Evolutionary conservation across 441 rosid genomes (phyloP).

Genomic region (Gossypium davidsonii): DNA sequence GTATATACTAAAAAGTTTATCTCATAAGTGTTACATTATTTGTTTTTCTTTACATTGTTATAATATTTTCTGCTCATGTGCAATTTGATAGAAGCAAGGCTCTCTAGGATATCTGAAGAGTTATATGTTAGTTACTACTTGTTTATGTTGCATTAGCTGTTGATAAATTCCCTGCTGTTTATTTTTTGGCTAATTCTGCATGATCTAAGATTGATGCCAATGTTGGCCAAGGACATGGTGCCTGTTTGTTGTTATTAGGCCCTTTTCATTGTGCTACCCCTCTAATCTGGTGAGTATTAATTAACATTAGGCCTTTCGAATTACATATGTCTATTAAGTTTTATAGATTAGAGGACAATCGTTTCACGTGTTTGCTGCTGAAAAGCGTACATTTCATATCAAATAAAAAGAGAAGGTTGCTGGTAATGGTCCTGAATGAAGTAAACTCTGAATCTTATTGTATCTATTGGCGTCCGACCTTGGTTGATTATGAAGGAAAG

Average conservation of each 20-base stretch:
- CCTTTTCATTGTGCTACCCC: background rate
- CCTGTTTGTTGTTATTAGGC: background rate
- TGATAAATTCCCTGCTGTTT: background rate
- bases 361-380: background rate
- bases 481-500: too few relatives aligned
- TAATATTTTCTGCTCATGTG: background rate
- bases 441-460: too few relatives aligned
- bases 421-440: too few relatives aligned
- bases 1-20: slow-evolving; percentile 26
- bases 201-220: background rate
- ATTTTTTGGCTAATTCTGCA: background rate
- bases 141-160: background rate
- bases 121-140: background rate
- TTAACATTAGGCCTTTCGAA: background rate
- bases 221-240: background rate
- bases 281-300: background rate
- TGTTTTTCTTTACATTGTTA: background rate
- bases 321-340: background rate
- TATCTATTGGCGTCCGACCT: too few relatives aligned
- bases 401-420: too few relatives aligned
- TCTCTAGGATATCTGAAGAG: background rate
- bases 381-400: too few relatives aligned
- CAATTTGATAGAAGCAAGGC: background rate
- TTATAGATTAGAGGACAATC: background rate
- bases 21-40: slow-evolving; percentile 8